A percentile compares a stretch with the other conserved stretches of the same genome.
Conservation (phyloP, 176 grass and related monocot species). For the Musa beccarii region DNA sequence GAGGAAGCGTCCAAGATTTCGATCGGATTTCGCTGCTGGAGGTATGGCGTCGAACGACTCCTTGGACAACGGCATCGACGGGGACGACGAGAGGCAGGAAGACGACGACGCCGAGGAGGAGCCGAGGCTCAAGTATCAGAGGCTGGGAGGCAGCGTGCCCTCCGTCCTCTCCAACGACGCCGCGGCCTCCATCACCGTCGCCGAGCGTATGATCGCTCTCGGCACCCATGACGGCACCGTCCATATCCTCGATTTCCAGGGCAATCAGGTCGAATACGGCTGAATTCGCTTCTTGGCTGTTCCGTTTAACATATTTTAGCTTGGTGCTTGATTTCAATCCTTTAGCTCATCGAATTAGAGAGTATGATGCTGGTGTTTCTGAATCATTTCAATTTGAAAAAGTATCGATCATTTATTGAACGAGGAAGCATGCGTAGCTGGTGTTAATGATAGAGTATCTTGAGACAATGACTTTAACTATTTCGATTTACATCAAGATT, state of each 20-base stretch:
- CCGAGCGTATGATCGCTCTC: constrained; percentile 83
- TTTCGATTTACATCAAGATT: no score
- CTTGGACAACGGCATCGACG: background rate
- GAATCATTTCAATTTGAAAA: no score
- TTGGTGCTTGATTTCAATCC: background rate
- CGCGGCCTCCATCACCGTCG: constrained; percentile 67
- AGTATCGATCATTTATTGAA: no score
- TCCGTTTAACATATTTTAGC: background rate
- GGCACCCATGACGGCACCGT: constrained; percentile 83
- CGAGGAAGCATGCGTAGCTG: no score
- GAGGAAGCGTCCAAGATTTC: no score
- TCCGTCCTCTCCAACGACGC: constrained; percentile 67
- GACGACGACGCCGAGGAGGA: constrained; percentile 60
- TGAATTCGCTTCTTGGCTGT: background rate
- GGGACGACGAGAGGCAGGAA: constrained; percentile 15
- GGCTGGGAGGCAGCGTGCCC: constrained; percentile 73
- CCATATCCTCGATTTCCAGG: constrained; percentile 98
- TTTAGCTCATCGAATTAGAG: background rate
- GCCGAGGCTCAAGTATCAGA: constrained; percentile 90
- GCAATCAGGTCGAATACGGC: constrained; percentile 54
- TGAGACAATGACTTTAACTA: no score
- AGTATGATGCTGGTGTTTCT: no score
- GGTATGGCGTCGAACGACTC: no score
- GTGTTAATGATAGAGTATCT: no score
- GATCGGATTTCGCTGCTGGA: no score